These are phyloP conservation scores for Shiraia bambusicola DNA, from an alignment of 2,329 filamentous ascomycete genomes.

Conservation along the genomic window DNA sequence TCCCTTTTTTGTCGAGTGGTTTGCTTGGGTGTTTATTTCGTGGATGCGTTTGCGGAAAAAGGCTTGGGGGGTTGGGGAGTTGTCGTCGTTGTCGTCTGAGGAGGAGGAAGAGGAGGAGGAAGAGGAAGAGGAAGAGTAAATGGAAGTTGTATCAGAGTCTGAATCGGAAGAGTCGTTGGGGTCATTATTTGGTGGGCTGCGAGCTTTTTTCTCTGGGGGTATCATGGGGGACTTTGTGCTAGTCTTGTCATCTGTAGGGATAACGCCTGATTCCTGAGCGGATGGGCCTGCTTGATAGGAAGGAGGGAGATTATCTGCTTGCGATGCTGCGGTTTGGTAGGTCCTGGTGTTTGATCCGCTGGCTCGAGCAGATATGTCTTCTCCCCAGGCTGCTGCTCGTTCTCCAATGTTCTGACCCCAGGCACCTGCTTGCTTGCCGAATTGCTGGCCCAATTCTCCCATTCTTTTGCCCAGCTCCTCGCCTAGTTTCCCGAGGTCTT, in stretches of 20 bases:
- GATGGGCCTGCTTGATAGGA: conserved; percentile 11
- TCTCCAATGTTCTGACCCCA: conserved; percentile 23
- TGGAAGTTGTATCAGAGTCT: too few species aligned
- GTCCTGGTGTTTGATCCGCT: conserved; percentile 5
- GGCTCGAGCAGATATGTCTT: conserved; percentile 11
- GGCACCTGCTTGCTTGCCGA: conserved; percentile 28
- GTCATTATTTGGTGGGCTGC: conserved; percentile 24
- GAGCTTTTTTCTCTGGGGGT: conserved; percentile 13
- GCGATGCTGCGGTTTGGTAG: background rate
- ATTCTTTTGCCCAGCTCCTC: conserved; percentile 37
- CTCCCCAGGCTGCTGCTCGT: conserved; percentile 14
- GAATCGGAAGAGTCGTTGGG: conserved; percentile 24
- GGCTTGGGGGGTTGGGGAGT: conserved; percentile 11
- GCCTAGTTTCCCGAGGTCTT: conserved; percentile 30
- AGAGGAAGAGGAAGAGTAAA: too few species aligned
- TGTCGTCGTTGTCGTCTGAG: conserved; percentile 16
- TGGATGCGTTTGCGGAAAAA: conserved; percentile 20
- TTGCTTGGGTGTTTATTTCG: conserved; percentile 25
- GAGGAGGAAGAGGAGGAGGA: conserved; percentile 2
- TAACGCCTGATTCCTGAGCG: conserved; percentile 24
- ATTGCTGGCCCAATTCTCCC: conserved; percentile 32
- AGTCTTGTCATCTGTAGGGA: conserved; percentile 1
- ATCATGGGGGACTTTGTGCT: background rate
- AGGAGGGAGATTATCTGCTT: conserved; percentile 16
- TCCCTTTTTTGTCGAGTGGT: conserved; percentile 21